Percentiles rank a stretch among this genome's conserved stretches.
Conservation (phyloP, 2,329 filamentous ascomycete genomes). For the Paraphaeosphaeria minitans region DNA sequence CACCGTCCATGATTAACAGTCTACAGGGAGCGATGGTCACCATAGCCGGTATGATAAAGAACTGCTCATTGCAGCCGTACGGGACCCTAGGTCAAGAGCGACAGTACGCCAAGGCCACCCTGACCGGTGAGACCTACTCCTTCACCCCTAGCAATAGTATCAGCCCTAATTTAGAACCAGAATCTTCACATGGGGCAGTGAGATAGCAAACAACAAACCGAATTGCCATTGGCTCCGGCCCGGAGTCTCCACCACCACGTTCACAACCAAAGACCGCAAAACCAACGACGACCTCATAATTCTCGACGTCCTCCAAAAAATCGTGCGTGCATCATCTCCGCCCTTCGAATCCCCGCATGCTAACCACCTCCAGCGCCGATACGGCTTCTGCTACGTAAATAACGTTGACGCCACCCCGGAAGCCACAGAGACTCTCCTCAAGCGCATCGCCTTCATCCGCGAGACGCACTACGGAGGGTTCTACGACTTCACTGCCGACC, state of each 20-base stretch:
- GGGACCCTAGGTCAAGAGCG: conserved; percentile 48
- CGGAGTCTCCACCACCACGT: not conserved
- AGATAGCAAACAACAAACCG: conserved; percentile 12
- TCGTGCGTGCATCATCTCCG: conserved; percentile 53
- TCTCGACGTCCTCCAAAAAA: conserved; percentile 62
- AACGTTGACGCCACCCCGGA: conserved; percentile 68
- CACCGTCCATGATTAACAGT: not conserved
- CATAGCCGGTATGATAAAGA: conserved; percentile 68
- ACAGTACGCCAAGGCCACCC: conserved; percentile 32
- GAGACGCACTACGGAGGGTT: conserved; percentile 88
- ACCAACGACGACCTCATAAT: conserved; percentile 47
- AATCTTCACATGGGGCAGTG: conserved; percentile 55
- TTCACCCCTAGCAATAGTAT: conserved; percentile 1
- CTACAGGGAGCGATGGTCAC: conserved; percentile 65
- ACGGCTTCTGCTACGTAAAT: conserved; percentile 79
- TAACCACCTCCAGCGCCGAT: conserved; percentile 59
- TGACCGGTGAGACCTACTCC: conserved; percentile 25
- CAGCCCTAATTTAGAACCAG: conserved; percentile 19
- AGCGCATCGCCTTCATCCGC: conserved; percentile 84
- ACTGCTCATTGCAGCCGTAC: conserved; percentile 57
- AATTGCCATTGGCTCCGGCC: not conserved
- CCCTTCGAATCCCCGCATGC: conserved; percentile 7
- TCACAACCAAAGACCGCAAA: not conserved
- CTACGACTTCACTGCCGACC: conserved; percentile 87
- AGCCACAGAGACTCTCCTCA: conserved; percentile 74